Evolutionary conservation across 768 basidiomycete species (phyloP), one percentile per base, ranked within the genome.

Genomic region (Filobasidium floriforme): DNA sequence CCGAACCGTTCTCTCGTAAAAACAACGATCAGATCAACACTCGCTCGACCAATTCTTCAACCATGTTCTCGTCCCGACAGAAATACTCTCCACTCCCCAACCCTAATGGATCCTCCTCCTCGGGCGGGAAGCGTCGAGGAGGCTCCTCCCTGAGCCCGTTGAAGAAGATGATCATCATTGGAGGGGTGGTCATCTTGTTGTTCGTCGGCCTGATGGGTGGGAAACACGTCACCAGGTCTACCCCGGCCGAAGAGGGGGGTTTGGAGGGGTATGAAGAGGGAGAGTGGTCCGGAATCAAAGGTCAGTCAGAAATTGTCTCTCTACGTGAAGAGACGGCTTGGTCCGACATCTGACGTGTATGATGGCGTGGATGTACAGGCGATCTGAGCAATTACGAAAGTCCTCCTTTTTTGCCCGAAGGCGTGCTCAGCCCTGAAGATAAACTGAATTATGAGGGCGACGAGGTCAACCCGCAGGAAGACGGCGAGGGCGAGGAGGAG

Each of bases 401-500:
- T 5, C 77, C 77, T 1, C 77, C 77, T 7, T 78, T 78, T 72
- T 64, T 71, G 54, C 77, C 65, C 24, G 60, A 32, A 18, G 59
- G 40, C 59, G 59, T 14, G 59, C 15, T 43, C 6, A 28, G 57
- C 44, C 44, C 75, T 7, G 40, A 68, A 24, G 71, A 61, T 22
- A 37, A 37, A 9, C 67, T 70, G 15, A 71, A 70, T 12, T 62
- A 74, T 26, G 70, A 66, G 46, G 22, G 63, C 29, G 68, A 71
- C 24, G 60, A 51, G 18, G 43, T 46, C 37, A 63, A 61, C 49
- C 49, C 2, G 46, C 66, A 18, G 32, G 32, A 37, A 37, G 59
- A 71, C 18, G 68, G 69, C 26, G 70, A 68, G 15, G 73, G 70
- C 19, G 72, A 72, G 19, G 70, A 71, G 15, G 69, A 69, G 12